Percentiles rank a stretch among this genome's conserved stretches.
Evolutionary conservation across 1,284 basidiomycete genomes (phyloP).

Genomic region (Psilocybe mexicana): DNA sequence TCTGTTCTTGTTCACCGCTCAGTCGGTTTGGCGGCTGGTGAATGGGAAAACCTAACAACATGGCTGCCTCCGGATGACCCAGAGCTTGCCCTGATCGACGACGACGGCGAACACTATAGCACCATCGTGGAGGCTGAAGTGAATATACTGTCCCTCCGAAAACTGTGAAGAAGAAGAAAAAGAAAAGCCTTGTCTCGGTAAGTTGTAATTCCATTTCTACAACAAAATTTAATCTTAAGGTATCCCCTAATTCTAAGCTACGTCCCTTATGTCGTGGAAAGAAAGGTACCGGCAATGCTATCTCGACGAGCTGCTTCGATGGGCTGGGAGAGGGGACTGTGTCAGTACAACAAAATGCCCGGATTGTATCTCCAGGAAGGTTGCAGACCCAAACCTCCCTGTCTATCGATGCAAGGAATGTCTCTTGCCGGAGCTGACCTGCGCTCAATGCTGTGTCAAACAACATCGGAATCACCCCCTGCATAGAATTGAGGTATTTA

Average conservation of each 20-base stretch:
- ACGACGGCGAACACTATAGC: background rate
- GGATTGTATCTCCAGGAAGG: background rate
- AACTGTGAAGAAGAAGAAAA: background rate
- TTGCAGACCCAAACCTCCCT: background rate
- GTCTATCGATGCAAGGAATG: constrained; percentile 8
- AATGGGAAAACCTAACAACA: too few relatives aligned
- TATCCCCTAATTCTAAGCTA: background rate
- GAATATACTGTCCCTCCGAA: background rate
- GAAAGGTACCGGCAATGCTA: background rate
- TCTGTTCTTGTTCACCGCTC: too few relatives aligned
- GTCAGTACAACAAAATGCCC: background rate
- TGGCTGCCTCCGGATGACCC: background rate
- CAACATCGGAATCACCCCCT: constrained; percentile 2
- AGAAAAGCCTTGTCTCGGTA: constrained; percentile 1
- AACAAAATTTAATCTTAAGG: background rate
- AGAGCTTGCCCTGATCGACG: background rate
- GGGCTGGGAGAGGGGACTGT: constrained; percentile 3
- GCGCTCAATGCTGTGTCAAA: constrained; percentile 2
- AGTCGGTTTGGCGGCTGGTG: too few relatives aligned
- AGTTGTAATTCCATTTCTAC: background rate
- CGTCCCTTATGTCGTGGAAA: constrained; percentile 9
- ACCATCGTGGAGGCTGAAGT: background rate
- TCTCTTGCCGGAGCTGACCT: constrained; percentile 1
- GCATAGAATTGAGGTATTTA: constrained; percentile 5
- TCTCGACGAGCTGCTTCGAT: constrained; percentile 6